A percentile compares a stretch with the other conserved stretches of the same genome.
Conservation (phyloP, 768 basidiomycete species). For the Mycena latifolia region DNA sequence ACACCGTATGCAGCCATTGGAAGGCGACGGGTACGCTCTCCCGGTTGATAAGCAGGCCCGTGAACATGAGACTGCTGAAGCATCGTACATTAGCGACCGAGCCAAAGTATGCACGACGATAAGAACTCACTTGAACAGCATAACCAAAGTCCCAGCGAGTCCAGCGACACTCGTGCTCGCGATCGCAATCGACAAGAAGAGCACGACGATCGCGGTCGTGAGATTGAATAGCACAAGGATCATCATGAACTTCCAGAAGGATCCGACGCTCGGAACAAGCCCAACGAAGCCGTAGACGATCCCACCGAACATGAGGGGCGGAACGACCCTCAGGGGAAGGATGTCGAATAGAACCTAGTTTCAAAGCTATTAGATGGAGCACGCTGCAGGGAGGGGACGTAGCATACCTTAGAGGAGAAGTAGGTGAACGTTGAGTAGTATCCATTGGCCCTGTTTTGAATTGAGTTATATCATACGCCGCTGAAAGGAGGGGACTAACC, state of each 20-base stretch:
- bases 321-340: conserved; percentile 92
- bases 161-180: conserved; percentile 91
- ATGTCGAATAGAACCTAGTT: conserved; percentile 93
- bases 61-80: conserved; percentile 84
- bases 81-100: conserved; percentile 18
- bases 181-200: conserved; percentile 92
- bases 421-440: conserved; percentile 98
- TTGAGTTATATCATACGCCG: background rate
- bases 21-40: conserved; percentile 80
- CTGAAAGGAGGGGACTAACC: conserved; percentile 59
- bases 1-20: conserved; percentile 90
- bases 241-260: conserved; percentile 99
- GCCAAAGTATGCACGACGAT: conserved; percentile 9
- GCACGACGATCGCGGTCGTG: conserved; percentile 92
- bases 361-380: background rate
- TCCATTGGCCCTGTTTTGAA: conserved; percentile 82
- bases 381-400: background rate
- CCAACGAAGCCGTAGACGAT: conserved; percentile 97
- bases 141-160: conserved; percentile 93
- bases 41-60: conserved; percentile 95
- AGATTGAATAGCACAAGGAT: conserved; percentile 97
- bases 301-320: conserved; percentile 94
- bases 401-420: conserved; percentile 88
- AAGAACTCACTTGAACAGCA: conserved; percentile 94
- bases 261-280: conserved; percentile 88